Base-by-base conservation (phyloP, 2,329 filamentous ascomycete species). In the Tolypocladium album region DNA sequence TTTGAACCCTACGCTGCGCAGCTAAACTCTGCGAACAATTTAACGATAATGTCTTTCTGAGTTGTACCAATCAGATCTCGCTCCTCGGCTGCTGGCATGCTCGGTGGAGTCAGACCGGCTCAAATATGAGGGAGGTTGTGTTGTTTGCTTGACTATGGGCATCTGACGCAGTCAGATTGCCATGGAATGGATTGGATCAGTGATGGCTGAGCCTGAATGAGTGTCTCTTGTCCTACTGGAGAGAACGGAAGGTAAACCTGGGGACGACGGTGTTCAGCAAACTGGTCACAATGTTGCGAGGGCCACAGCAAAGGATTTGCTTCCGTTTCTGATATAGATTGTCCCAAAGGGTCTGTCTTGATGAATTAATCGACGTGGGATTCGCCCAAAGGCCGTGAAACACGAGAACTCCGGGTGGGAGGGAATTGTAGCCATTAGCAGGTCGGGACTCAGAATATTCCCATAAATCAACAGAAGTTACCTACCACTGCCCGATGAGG, bases 1-100 rank as follows among this genome's bases (percentile, higher is more conserved):
- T 22, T 40, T 57, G 55, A 40, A 12, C 40, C 40, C 45, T 45
- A 17, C 40, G 55, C 11, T 40, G 55, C 22, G 40, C 31, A 40
- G 47, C 39, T 34, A 31, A n/a, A 36, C 34, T 42, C 56, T 42
- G 42, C 56, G 50, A 55, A 61, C 57, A 58, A 55, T 43, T 20
- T 61, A 55, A 63, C 50, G 63, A 63, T 61, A 38, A 63, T 59
- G 59, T 59, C 34, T 59, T 52, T 55, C 55, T 27, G 24, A 27
- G 24, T 43, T 58, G 4, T 57, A 55, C 39, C 22, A 22, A 39
- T 39, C 17, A 27, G 55, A 22, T 56, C 43, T 42, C n/a, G 20
- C 24, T 39, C 34, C 38, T 55, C 50, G 36, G 45, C 55, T 56
- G 52, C 60, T 61, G 58, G 56, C 39, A 58, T 42, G 61, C 58